Base-by-base conservation (phyloP, 2,329 filamentous ascomycete species). In the Xylaria arbuscula region DNA sequence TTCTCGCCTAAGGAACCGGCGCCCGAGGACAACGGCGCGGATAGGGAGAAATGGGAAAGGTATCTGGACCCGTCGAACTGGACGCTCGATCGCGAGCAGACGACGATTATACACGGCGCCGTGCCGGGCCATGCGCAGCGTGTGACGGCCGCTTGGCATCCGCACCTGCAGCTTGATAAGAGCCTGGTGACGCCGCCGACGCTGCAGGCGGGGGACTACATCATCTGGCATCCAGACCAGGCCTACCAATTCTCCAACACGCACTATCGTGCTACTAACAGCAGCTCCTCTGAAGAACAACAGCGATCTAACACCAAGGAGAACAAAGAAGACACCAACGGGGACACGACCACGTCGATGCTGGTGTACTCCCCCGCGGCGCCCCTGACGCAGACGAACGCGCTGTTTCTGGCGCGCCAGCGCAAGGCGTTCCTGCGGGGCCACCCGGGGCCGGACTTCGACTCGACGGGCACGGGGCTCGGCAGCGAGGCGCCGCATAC, bases 71-170 rank as follows among this genome's bases (percentile, higher is more conserved):
- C 79, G 1, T 73, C 74, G 6, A 81, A 81, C 70, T 81, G 80
- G 80, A 47, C 68, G 0, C 79, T 87, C 6, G 83, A 86, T 69
- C 76, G 76, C 57, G 83, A 87, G 58, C 84, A 84, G 50, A 83
- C 83, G 67, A 87, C 86, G 40, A 85, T 87, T 75, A 86, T 88
- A 73, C 86, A 88, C 76, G 86, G 86, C 55, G 86, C 86, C 51
- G 86, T 88, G 1, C 86, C 86, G 0, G 86, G 86, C 42, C 86
- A 88, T 72, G 86, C 86, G 15, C 86, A 88, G 78, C 84, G 86
- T 63, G 83, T 88, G 51, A 88, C 86, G 1, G 86, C 87, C 73
- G 81, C 83, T 11, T 88, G 86, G 86, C 86, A 88, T 72, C 86
- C 86, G 22, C 86, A 88, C 66, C 80, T 88, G 13, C 81, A 84